Evolutionary conservation across 495 filamentous ascomycete genomes (phyloP).

Genomic region (Podospora pseudoanserina): DNA sequence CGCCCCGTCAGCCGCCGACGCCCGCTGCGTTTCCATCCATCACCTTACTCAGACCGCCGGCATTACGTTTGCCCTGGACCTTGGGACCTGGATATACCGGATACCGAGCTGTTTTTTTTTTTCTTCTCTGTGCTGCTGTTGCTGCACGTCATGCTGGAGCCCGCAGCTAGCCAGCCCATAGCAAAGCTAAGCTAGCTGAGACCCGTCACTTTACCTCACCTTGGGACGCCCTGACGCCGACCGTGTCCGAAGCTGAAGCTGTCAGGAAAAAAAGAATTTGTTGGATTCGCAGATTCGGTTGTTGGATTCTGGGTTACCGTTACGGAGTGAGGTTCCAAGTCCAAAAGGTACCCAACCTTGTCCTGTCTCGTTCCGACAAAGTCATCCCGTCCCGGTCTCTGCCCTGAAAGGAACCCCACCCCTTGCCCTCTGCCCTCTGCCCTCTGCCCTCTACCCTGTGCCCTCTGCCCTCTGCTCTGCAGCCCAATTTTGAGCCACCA

Average conservation of each 20-base stretch:
- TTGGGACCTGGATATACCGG: neutral
- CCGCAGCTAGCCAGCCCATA: slow-evolving; percentile 6
- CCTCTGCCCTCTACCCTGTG: too few relatives aligned
- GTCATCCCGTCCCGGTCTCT: slow-evolving; percentile 3
- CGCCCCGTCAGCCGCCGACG: neutral
- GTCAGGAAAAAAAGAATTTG: too few relatives aligned
- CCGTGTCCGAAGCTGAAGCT: slow-evolving; percentile 17
- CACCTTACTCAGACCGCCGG: neutral
- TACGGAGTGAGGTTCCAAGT: neutral
- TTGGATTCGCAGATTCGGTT: neutral
- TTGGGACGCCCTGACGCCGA: neutral
- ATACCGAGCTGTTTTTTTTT: neutral
- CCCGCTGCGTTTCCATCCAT: neutral
- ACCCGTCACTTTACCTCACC: neutral
- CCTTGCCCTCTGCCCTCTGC: too few relatives aligned
- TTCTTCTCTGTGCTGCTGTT: neutral
- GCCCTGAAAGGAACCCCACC: slow-evolving; percentile 16
- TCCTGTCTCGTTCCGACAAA: neutral
- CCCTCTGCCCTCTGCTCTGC: slow-evolving; percentile 8
- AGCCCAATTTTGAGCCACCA: slow-evolving; percentile 12
- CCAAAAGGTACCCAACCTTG: neutral
- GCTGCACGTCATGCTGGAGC: slow-evolving; percentile 25
- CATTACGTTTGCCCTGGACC: slow-evolving; percentile 1
- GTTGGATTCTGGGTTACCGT: neutral
- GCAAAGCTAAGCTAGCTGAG: slow-evolving; percentile 18